These are phyloP conservation scores for Theobroma cacao DNA, from an alignment of 345 rosid species.

Conservation along the genomic window DNA sequence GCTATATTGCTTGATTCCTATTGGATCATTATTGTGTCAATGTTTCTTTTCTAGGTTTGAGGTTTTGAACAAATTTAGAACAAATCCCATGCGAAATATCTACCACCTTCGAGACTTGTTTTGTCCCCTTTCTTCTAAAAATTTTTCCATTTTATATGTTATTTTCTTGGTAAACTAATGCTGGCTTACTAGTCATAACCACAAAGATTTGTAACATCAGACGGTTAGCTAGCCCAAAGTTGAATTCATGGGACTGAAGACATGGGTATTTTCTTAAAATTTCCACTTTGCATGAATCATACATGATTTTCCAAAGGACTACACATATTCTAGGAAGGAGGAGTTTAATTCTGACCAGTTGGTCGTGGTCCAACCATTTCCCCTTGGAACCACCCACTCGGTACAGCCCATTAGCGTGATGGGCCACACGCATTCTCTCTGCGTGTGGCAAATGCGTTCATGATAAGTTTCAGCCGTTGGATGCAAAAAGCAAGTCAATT, in stretches of 20 bases:
- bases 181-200: not conserved
- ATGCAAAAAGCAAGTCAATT: not conserved
- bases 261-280: not conserved
- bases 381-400: not conserved
- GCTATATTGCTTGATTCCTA: not conserved
- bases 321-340: not conserved
- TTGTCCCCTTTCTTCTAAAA: not conserved
- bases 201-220: not conserved
- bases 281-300: not conserved
- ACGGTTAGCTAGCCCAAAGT: not conserved
- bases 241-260: not conserved
- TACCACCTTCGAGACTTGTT: not conserved
- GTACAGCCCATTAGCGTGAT: not conserved
- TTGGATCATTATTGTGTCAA: not conserved
- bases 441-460: not conserved
- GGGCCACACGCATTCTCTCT: not conserved
- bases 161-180: not conserved
- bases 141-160: not conserved
- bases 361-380: constrained; percentile 10
- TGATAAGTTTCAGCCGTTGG: not conserved
- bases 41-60: not conserved
- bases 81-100: not conserved
- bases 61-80: not conserved
- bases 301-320: not conserved
- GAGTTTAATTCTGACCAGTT: not conserved